Evolutionary conservation across 768 basidiomycete species (phyloP), one percentile per base, ranked within the genome.

Genomic region (Mrakia frigida): DNA sequence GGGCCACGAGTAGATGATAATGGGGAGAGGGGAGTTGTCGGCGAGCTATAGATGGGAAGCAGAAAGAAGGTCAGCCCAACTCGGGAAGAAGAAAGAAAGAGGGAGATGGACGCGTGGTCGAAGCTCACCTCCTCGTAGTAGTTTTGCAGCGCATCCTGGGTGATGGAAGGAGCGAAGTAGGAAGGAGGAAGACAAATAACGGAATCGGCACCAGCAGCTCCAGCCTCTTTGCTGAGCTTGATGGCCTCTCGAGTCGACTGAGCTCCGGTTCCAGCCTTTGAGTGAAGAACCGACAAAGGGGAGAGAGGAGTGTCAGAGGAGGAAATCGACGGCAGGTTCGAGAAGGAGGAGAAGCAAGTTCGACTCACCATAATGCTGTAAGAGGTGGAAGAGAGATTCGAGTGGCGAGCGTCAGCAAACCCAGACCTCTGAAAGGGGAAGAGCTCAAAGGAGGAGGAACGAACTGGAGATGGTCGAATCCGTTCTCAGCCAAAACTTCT

Each of bases 131-230:
- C 56, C 56, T 56, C 56, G 56, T 56, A 56, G 56, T 56, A 56
- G 25, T 4, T 7, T 28, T 56, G 25, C 56, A 56, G 56, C n/a
- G 56, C 56, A 25, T 56, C 56, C 56, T n/a, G 25, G 56, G 56
- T 56, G 56, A 56, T 56, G 56, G 56, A 56, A 10, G 56, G 56
- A 25, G 56, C 56, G 56, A 56, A 56, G 56, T 56, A 56, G 56
- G 56, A 56, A 28, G 56, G 56, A 56, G 56, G 56, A 56, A 56
- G 56, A 11, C 56, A 56, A 25, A 56, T 56, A 56, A 56, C 56
- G 28, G 56, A 56, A 14, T 56, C 56, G 23, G 56, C 56, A 9
- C 56, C 56, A n/a, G 56, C 56, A n/a, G 56, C 56, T 56, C 56
- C 56, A 56, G 56, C 56, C 25, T 56, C 56, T 56, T 56, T 56